A percentile compares a stretch with the other conserved stretches of the same genome.
Evolutionary conservation across 805 yeast genomes (phyloP).

Genomic region (Metschnikowia matae): DNA sequence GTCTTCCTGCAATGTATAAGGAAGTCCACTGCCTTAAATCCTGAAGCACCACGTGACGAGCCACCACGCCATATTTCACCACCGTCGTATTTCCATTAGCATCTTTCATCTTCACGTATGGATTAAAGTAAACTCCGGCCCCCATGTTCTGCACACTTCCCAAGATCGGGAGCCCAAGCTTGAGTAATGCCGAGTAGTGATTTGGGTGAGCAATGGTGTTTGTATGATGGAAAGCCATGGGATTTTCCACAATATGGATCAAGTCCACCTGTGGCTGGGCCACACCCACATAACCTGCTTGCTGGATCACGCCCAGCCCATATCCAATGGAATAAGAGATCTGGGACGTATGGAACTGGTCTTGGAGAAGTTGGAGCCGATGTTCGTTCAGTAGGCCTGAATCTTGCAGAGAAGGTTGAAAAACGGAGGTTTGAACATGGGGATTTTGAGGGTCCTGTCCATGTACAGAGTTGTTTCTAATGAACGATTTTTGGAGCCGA

Average conservation of each 20-base stretch:
- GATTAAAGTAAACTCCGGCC: slow-evolving; percentile 93
- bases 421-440: too few species aligned
- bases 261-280: slow-evolving; percentile 74
- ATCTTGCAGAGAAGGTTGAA: slow-evolving; percentile 1
- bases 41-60: slow-evolving; percentile 51
- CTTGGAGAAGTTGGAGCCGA: slow-evolving; percentile 8
- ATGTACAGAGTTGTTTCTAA: neutral
- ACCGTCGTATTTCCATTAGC: slow-evolving; percentile 31
- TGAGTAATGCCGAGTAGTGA: slow-evolving; percentile 72
- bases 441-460: neutral
- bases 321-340: slow-evolving; percentile 83
- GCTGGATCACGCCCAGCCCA: slow-evolving; percentile 91
- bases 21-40: slow-evolving; percentile 85
- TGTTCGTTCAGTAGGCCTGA: neutral
- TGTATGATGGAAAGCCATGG: slow-evolving; percentile 69
- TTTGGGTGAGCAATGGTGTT: slow-evolving; percentile 63
- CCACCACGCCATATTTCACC: slow-evolving; percentile 85
- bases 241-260: slow-evolving; percentile 74
- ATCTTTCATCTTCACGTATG: slow-evolving; percentile 62
- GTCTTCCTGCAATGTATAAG: slow-evolving; percentile 83
- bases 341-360: slow-evolving; percentile 44
- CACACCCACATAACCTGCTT: slow-evolving; percentile 38
- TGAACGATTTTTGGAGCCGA: neutral
- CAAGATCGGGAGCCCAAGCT: slow-evolving; percentile 34
- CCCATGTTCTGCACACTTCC: slow-evolving; percentile 63